Conservation (phyloP, 768 basidiomycete genomes). For the Wakefieldia striispora region DNA sequence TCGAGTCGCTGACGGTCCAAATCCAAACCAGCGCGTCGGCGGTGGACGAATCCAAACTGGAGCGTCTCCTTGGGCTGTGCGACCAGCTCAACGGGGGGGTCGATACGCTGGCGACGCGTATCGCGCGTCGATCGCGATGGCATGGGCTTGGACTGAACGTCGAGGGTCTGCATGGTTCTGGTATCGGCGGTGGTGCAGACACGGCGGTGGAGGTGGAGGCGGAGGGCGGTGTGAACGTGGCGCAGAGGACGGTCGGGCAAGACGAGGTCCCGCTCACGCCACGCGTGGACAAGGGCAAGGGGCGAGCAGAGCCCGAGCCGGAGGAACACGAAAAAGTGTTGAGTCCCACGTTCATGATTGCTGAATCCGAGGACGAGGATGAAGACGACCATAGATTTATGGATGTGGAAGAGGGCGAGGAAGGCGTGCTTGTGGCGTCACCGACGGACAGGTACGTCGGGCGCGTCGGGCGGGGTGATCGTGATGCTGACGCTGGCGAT, state of each 20-base stretch:
- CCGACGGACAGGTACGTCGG: slow-evolving; percentile 47
- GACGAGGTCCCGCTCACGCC: slow-evolving; percentile 52
- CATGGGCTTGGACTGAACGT: slow-evolving; percentile 45
- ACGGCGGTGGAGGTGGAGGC: no score
- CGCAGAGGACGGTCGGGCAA: slow-evolving; percentile 11
- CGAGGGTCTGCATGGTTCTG: slow-evolving; percentile 27
- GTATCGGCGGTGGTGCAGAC: slow-evolving; percentile 17
- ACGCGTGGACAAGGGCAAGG: slow-evolving; percentile 76
- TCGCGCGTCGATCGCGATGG: slow-evolving; percentile 39
- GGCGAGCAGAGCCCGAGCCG: slow-evolving; percentile 63
- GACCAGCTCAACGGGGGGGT: slow-evolving; percentile 65
- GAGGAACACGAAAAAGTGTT: slow-evolving; percentile 69
- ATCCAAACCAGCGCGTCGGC: slow-evolving; percentile 46
- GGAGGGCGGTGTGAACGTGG: neutral
- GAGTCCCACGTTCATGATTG: slow-evolving; percentile 59
- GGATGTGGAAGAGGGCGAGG: slow-evolving; percentile 37
- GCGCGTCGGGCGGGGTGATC: neutral
- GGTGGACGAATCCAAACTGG: slow-evolving; percentile 56
- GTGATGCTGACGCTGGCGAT: neutral
- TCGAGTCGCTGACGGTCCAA: slow-evolving; percentile 48
- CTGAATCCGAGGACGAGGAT: slow-evolving; percentile 53
- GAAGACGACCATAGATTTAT: slow-evolving; percentile 37
- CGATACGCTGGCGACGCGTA: slow-evolving; percentile 42
- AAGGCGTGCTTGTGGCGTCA: slow-evolving; percentile 27
- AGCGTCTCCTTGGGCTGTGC: slow-evolving; percentile 67